Evolutionary conservation across 2,329 filamentous ascomycete genomes (phyloP).

Genomic region (Botryosphaeria dothidea): DNA sequence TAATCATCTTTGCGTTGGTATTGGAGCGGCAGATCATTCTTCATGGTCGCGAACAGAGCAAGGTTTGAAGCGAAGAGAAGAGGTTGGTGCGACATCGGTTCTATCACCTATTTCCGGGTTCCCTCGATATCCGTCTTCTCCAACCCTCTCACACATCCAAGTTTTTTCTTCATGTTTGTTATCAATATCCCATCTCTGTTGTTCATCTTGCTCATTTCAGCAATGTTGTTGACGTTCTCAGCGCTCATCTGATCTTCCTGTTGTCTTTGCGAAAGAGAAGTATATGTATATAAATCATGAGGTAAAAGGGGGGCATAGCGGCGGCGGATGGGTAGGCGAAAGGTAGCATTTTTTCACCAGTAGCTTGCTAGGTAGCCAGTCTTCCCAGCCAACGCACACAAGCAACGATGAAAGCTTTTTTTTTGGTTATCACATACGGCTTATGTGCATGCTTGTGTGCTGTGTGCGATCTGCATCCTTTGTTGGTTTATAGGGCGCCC

Average conservation of each 20-base stretch:
- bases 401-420: too few species aligned
- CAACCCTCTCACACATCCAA: too few species aligned
- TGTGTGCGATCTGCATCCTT: too few species aligned
- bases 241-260: not conserved
- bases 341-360: not conserved
- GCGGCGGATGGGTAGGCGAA: not conserved
- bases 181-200: not conserved
- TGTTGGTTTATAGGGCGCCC: too few species aligned
- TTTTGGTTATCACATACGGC: too few species aligned
- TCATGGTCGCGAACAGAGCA: not conserved
- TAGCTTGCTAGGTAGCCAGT: too few species aligned
- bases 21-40: not conserved
- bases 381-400: too few species aligned
- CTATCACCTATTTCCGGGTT: not conserved
- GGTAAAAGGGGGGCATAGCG: not conserved
- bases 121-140: not conserved
- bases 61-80: not conserved
- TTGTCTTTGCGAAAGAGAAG: not conserved
- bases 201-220: not conserved
- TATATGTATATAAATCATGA: conserved; percentile 4
- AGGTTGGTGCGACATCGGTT: not conserved
- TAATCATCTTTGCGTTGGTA: not conserved
- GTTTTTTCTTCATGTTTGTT: not conserved
- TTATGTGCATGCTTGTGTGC: too few species aligned
- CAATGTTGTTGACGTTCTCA: not conserved